Conservation (phyloP, 495 filamentous ascomycete genomes). For the Tuber melanosporum region DNA sequence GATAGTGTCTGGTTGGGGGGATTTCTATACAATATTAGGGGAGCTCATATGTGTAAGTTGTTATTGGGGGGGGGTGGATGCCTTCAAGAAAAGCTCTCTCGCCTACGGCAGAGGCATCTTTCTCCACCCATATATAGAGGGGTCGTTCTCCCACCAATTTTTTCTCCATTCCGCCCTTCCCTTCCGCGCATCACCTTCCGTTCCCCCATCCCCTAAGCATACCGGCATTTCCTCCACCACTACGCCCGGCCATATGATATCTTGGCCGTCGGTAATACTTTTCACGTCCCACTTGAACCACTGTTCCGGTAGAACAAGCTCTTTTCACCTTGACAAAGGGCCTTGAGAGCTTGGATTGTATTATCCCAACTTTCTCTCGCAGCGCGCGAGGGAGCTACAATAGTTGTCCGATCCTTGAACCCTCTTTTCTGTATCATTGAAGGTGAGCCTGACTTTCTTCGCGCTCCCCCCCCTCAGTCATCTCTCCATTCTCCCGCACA, state of each 20-base stretch:
- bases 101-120: background rate
- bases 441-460: constrained; percentile 3
- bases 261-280: constrained; percentile 2
- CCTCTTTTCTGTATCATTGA: background rate
- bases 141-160: background rate
- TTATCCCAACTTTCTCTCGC: background rate
- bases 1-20: background rate
- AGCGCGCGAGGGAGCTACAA: background rate
- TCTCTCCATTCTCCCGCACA: background rate
- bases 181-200: background rate
- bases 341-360: background rate
- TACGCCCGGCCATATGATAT: constrained; percentile 5
- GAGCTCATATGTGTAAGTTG: background rate
- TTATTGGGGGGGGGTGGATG: constrained; percentile 1
- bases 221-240: background rate
- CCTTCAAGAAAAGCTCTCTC: background rate
- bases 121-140: constrained; percentile 5
- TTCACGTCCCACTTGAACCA: constrained; percentile 4
- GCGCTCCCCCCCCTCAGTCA: background rate
- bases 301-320: constrained; percentile 1
- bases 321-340: constrained; percentile 1
- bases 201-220: background rate
- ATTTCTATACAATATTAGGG: background rate
- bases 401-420: background rate
- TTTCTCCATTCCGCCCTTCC: background rate